Base-by-base conservation (phyloP, 352 stramenopile genomes). In the Globisporangium cystogenes region DNA sequence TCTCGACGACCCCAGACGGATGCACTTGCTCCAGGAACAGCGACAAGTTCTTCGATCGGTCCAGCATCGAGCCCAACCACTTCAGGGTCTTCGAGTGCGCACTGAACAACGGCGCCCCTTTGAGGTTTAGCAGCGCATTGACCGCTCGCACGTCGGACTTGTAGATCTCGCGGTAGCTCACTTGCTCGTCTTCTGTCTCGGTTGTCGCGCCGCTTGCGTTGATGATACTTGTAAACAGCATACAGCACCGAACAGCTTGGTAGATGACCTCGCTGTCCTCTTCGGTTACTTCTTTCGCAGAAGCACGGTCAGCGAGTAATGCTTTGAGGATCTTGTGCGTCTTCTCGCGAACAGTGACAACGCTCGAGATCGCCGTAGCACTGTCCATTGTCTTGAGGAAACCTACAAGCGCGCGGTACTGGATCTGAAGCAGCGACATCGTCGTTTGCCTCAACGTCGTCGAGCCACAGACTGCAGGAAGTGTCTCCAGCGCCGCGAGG, bases 11-110 rank as follows among this genome's bases (percentile, higher is more conserved):
- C 20, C 73, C 73, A 0, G 78, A 90, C 5, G 67, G 47, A 26
- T 73, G 68, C 0, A 88, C 65, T 48, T 87, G 64, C 48, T 88
- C 74, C 7, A 92, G 46, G 5, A 90, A 57, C 16, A 65, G 60
- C 0, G 70, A 78, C 7, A 92, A 40, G 56, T 85, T 65, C 12
- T 59, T 63, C 0, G 82, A 83, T 18, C 67, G 64, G 67, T 90
- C 76, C 4, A 91, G 69, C 70, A 90, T 87, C 7, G 68, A 79
- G 20, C 83, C 83, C 0, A 93, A 59, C 83, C 83, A 93, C 43
- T 93, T 93, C 7, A 93, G 62, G 0, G 64, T 65, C 53, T 88
- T 86, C 0, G 72, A 80, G 27, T 82, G 72, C 16, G 62, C 68
- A 3, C 43, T 58, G 15, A 58, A 56, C 1, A 83, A 48, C 7